Conservation (phyloP, 495 filamentous ascomycete genomes). For the Podospora fimiseda region DNA sequence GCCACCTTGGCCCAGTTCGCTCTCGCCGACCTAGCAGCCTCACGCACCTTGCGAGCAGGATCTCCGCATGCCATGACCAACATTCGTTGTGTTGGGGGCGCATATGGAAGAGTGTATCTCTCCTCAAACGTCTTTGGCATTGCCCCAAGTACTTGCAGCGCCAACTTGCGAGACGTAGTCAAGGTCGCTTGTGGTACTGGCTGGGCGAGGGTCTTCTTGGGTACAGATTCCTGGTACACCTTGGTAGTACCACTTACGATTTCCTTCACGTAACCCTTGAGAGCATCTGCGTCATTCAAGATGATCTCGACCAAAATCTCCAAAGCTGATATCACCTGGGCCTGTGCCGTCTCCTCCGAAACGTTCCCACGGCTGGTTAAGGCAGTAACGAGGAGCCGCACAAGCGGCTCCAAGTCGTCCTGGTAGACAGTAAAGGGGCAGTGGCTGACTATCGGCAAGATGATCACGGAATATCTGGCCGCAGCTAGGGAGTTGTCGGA, state of each 20-base stretch:
- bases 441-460: slow-evolving; percentile 35
- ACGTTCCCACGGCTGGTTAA: slow-evolving; percentile 12
- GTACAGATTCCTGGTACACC: slow-evolving; percentile 24
- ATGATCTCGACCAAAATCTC: slow-evolving; percentile 35
- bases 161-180: slow-evolving; percentile 26
- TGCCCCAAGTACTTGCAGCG: slow-evolving; percentile 32
- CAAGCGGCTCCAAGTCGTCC: slow-evolving; percentile 29
- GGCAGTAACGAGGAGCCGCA: slow-evolving; percentile 34
- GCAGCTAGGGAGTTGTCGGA: slow-evolving; percentile 10
- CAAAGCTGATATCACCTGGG: slow-evolving; percentile 28
- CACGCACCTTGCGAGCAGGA: slow-evolving; percentile 37
- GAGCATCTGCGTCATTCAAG: slow-evolving; percentile 25
- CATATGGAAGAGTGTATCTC: slow-evolving; percentile 29
- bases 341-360: slow-evolving; percentile 12
- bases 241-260: slow-evolving; percentile 27
- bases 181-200: slow-evolving; percentile 5
- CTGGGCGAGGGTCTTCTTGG: slow-evolving; percentile 6
- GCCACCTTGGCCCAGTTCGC: slow-evolving; percentile 32
- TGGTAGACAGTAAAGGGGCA: slow-evolving; percentile 37
- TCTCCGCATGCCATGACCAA: slow-evolving; percentile 39
- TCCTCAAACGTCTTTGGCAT: slow-evolving; percentile 37
- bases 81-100: slow-evolving; percentile 31
- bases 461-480: slow-evolving; percentile 22
- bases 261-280: slow-evolving; percentile 32
- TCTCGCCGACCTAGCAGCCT: slow-evolving; percentile 35